phyloP scores from a whole-genome alignment of 2,329 filamentous ascomycete genomes.

The Cladophialophora bantiana region DNA sequence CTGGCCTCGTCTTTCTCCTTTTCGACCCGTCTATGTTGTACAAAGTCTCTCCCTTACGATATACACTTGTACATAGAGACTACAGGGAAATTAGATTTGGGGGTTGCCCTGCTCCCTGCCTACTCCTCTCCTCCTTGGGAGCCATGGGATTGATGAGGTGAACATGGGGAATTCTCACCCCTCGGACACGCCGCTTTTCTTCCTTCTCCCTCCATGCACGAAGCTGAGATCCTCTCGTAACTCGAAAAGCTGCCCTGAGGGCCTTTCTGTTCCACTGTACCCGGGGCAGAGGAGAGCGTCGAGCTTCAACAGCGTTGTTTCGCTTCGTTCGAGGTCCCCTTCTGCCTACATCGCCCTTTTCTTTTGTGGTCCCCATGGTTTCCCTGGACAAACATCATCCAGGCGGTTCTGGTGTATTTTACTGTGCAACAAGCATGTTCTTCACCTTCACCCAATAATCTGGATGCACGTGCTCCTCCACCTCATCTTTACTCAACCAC shows the following conservation, averaged over 20 bases:
- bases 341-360: background rate
- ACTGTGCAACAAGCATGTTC: slow-evolving; percentile 85
- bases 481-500: slow-evolving; percentile 91
- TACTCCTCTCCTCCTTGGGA: background rate
- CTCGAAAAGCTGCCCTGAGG: background rate
- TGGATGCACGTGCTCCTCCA: slow-evolving; percentile 68
- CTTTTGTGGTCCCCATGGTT: background rate
- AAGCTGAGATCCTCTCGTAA: background rate
- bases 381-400: background rate
- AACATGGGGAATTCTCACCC: background rate
- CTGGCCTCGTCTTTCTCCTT: background rate
- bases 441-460: slow-evolving; percentile 77
- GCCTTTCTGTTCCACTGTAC: background rate
- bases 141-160: background rate
- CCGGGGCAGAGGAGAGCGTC: background rate
- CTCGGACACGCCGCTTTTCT: background rate
- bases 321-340: too few relatives aligned
- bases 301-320: background rate
- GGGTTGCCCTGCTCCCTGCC: background rate
- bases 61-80: background rate
- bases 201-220: background rate
- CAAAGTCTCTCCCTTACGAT: background rate
- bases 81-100: background rate
- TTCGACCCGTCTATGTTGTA: background rate
- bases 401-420: slow-evolving; percentile 38